Base-by-base conservation (phyloP, 345 rosid species). In the Eucalyptus viminalis region DNA sequence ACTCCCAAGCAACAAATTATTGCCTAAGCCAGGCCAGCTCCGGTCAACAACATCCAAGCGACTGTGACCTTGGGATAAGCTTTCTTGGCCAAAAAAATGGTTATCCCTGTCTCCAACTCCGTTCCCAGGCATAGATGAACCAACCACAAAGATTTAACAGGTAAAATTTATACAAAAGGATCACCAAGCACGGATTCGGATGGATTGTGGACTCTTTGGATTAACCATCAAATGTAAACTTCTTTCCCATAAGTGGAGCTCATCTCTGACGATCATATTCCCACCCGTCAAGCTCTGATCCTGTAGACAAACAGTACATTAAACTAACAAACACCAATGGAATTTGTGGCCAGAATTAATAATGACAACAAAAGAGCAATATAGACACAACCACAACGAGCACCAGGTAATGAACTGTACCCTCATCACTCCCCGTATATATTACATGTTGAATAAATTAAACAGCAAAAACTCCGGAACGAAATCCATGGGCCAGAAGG, bases 121-220 rank as follows among this genome's bases (percentile, higher is more conserved):
- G 96, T 97, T 96, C 91, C 98, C 99, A 96, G 99, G 97, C 99
- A 97, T 96, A 93, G 98, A 94, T 94, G 92, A 92, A 83, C 89
- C 92, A 88, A 91, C 90, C 53, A 87, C 86, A 89, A 89, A 90
- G 45, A 88, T 88, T 89, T 89, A 91, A 91, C 58, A 67, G 15
- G 83, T 22, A 17, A 31, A 49, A 43, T 67, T 67, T 51, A 88
- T 8, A 50, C 89, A 49, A 88, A 58, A 76, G 44, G 83, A 88
- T 72, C 80, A 62, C 53, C 44, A 16, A 40, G 56, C 34, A 49
- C 50, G 21, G 44, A 88, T 37, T 80, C 29, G 22, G 15, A 45
- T 34, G 88, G 80, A 58, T 62, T 86, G 50, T 27, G 89, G 83
- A 11, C 37, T 34, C 89, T 56, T 54, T 80, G 17, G 9, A 80